Conservation (phyloP, 352 stramenopile genomes). For the Globisporangium radiosum region DNA sequence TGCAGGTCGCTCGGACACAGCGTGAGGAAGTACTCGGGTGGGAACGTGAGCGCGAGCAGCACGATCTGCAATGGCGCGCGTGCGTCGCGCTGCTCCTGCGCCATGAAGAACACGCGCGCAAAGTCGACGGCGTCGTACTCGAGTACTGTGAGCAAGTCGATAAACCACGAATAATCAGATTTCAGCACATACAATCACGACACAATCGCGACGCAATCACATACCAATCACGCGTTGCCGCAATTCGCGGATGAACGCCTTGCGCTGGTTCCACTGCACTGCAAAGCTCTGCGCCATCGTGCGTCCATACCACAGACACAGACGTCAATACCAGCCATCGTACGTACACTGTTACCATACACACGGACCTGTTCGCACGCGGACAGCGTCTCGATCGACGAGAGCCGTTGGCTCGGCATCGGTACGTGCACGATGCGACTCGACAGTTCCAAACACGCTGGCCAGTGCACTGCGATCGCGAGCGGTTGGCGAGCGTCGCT, state of each 20-base stretch:
- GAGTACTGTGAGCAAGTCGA: constrained; percentile 20
- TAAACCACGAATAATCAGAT: not conserved
- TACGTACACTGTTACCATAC: not conserved
- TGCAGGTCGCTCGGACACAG: constrained; percentile 31
- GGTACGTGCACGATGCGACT: constrained; percentile 31
- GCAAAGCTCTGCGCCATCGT: constrained; percentile 21
- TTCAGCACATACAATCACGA: not conserved
- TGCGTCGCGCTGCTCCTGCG: constrained; percentile 35
- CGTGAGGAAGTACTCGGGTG: constrained; percentile 31
- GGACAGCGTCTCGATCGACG: constrained; percentile 27
- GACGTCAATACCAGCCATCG: not conserved
- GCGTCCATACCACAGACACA: not conserved
- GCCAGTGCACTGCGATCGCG: constrained; percentile 21
- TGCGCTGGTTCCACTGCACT: constrained; percentile 32
- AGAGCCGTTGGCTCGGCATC: constrained; percentile 18
- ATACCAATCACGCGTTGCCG: constrained; percentile 27
- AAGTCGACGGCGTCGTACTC: constrained; percentile 48
- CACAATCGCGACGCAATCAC: not conserved
- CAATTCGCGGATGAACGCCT: constrained; percentile 30
- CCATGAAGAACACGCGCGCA: constrained; percentile 39
- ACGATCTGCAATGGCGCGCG: constrained; percentile 29
- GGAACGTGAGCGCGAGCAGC: constrained; percentile 32
- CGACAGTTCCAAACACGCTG: constrained; percentile 22
- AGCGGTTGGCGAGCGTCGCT: not conserved
- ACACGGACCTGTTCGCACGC: constrained; percentile 26